These are phyloP conservation scores for Trametes sp. DNA, from an alignment of 1,284 basidiomycete genomes.

Conservation along the genomic window DNA sequence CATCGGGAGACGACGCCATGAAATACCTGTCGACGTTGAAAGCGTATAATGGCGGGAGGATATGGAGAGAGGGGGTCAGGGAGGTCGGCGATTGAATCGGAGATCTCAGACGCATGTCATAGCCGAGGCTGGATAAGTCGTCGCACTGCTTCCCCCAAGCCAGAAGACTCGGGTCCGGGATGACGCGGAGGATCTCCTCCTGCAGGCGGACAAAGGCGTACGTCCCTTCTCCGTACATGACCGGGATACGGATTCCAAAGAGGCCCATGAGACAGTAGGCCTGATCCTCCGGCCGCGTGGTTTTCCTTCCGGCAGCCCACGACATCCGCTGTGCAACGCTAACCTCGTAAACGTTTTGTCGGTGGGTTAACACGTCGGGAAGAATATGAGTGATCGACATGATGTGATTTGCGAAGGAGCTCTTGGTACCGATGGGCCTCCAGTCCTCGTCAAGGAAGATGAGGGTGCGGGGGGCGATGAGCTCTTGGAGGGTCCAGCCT, in stretches of 20 bases:
- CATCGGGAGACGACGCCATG: background rate
- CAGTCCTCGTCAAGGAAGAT: background rate
- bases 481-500: constrained; percentile 4
- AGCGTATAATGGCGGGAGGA: background rate
- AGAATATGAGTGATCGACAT: background rate
- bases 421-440: background rate
- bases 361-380: background rate
- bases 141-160: background rate
- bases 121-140: background rate
- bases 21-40: background rate
- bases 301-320: background rate
- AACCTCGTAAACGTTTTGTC: background rate
- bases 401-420: background rate
- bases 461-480: background rate
- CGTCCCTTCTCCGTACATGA: constrained; percentile 1
- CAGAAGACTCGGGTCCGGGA: background rate
- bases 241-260: background rate
- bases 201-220: constrained; percentile 1
- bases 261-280: background rate
- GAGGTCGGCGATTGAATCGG: background rate
- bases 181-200: background rate
- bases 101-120: background rate
- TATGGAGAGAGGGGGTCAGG: background rate
- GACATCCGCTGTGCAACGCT: constrained; percentile 13
- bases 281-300: background rate